Conservation (phyloP, 257 asterid genomes). For the Ehretia macrophylla region DNA sequence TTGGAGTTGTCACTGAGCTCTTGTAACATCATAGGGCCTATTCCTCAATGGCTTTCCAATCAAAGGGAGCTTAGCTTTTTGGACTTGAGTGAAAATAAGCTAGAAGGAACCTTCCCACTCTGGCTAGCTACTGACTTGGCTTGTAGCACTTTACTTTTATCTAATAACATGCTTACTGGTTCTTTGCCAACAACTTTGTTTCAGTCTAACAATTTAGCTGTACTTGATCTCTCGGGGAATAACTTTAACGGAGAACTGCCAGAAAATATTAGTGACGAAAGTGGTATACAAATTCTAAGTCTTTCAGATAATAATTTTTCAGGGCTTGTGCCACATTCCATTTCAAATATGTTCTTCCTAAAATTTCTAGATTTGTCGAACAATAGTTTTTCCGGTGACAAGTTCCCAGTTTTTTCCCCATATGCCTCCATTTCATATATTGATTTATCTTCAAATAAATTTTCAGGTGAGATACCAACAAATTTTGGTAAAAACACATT, state of each 20-base stretch:
- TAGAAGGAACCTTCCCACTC: not conserved
- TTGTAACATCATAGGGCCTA: slow-evolving; percentile 19
- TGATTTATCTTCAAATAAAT: too few species aligned
- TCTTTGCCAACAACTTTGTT: not conserved
- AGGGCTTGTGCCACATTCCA: too few species aligned
- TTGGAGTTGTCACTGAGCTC: slow-evolving; percentile 21
- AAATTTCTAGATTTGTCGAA: too few species aligned
- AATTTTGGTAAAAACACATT: too few species aligned
- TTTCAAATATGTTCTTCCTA: too few species aligned
- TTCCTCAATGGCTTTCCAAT: slow-evolving; percentile 23
- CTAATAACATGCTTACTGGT: not conserved
- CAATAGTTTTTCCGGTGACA: too few species aligned
- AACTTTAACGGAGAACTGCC: not conserved
- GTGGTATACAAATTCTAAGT: not conserved
- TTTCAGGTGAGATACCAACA: too few species aligned
- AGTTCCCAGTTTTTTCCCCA: too few species aligned
- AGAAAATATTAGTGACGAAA: not conserved
- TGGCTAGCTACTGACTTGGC: not conserved
- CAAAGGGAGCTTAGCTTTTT: slow-evolving; percentile 21
- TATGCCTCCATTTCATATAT: too few species aligned
- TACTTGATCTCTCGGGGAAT: not conserved
- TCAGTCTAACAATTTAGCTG: not conserved
- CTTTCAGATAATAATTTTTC: too few species aligned
- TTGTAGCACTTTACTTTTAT: not conserved
- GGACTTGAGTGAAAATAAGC: slow-evolving; percentile 27